Conservation (phyloP, 352 stramenopile species). For the Phytophthora colocasiae region DNA sequence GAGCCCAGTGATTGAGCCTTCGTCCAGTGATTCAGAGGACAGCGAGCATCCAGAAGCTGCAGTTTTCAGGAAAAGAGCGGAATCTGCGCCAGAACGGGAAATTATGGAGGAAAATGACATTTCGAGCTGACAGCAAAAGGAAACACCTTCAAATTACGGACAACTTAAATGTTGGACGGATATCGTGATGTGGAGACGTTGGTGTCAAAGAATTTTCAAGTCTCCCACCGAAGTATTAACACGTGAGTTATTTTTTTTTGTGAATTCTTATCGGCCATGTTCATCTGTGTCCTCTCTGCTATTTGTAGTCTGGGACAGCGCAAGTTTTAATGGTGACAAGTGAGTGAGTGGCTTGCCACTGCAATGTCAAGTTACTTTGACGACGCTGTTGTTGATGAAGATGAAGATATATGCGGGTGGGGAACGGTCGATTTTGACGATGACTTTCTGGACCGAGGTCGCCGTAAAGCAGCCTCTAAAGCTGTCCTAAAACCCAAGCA, state of each 20-base stretch:
- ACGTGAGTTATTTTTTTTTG: slow-evolving; percentile 12
- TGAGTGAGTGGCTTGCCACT: slow-evolving; percentile 1
- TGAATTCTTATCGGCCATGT: slow-evolving; percentile 13
- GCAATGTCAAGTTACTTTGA: slow-evolving; percentile 10
- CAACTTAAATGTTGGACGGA: slow-evolving; percentile 11
- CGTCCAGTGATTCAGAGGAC: slow-evolving; percentile 26
- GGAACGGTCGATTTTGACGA: slow-evolving; percentile 32
- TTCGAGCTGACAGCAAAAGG: slow-evolving; percentile 18
- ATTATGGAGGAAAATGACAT: slow-evolving; percentile 15
- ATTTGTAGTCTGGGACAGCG: slow-evolving; percentile 22
- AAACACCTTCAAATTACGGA: slow-evolving; percentile 4
- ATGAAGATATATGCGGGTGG: slow-evolving; percentile 35
- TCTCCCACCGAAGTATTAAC: slow-evolving; percentile 28
- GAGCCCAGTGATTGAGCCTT: slow-evolving; percentile 40
- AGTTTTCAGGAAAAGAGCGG: slow-evolving; percentile 17
- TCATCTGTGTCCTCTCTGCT: slow-evolving; percentile 10
- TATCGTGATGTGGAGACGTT: slow-evolving; percentile 14
- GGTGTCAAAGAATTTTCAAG: slow-evolving; percentile 10
- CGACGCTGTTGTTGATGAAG: slow-evolving; percentile 14
- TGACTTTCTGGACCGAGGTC: slow-evolving; percentile 4
- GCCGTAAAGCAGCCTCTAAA: not conserved
- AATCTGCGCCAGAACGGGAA: slow-evolving; percentile 30
- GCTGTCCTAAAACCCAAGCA: slow-evolving; percentile 3
- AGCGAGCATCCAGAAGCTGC: not conserved
- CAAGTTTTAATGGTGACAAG: no score